phyloP scores from a whole-genome alignment of 306 rosid species.

The Boehmeria nivea region DNA sequence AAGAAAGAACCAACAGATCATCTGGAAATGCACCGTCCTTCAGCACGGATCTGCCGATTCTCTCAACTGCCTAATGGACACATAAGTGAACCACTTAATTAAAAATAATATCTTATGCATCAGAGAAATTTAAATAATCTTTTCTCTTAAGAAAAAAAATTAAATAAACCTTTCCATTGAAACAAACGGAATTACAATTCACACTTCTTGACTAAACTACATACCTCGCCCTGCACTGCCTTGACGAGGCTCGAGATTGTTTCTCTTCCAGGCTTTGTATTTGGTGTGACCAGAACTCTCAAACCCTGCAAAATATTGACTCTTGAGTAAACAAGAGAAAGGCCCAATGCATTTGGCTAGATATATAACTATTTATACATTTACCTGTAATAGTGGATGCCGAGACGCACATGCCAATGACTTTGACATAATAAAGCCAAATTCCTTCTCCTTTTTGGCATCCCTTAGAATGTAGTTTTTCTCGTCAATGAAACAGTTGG shows the following conservation, averaged over 20 bases:
- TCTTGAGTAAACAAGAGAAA: slow-evolving; percentile 9
- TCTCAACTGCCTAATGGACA: slow-evolving; percentile 56
- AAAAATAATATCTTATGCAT: background rate
- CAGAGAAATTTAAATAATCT: background rate
- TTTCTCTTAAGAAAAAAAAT: background rate
- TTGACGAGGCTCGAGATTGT: slow-evolving; percentile 57
- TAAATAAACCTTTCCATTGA: background rate
- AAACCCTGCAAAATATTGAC: slow-evolving; percentile 51
- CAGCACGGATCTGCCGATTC: slow-evolving; percentile 50
- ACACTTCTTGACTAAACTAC: background rate
- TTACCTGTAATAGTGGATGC: slow-evolving; percentile 71
- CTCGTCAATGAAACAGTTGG: slow-evolving; percentile 84
- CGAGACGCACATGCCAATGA: slow-evolving; percentile 65
- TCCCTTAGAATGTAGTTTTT: slow-evolving; percentile 70
- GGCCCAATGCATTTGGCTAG: slow-evolving; percentile 13
- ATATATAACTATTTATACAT: background rate
- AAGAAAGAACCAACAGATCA: slow-evolving; percentile 73
- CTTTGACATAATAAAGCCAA: slow-evolving; percentile 78
- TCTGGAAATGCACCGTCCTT: slow-evolving; percentile 52
- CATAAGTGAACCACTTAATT: background rate
- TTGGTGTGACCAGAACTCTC: slow-evolving; percentile 76
- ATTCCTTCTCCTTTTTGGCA: slow-evolving; percentile 80
- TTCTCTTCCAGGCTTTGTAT: slow-evolving; percentile 77
- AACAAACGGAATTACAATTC: too few species aligned
- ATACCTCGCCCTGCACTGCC: slow-evolving; percentile 82